phyloP scores from a whole-genome alignment of 108 stramenopile genomes.

The Hondaea fermentalgiana region DNA sequence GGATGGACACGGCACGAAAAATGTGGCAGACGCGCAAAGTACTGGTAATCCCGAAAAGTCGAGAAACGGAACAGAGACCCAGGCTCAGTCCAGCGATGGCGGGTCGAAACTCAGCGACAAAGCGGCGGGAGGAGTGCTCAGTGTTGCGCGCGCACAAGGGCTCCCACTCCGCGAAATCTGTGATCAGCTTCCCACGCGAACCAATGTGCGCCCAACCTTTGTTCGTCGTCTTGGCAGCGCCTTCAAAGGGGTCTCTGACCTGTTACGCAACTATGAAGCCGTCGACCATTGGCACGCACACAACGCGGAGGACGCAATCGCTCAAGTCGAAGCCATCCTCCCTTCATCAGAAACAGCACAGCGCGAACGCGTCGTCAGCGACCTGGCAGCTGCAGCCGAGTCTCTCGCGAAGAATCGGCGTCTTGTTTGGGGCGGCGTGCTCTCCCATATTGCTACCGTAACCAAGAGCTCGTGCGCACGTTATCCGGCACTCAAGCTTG shows the following conservation, averaged over 20 bases:
- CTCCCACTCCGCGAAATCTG: not conserved
- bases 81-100: not conserved
- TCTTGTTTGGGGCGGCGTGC: not conserved
- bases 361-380: not conserved
- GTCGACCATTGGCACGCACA: not conserved
- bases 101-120: too few relatives aligned
- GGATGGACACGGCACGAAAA: too few relatives aligned
- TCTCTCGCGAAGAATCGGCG: not conserved
- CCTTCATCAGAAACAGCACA: not conserved
- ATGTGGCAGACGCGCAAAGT: too few relatives aligned
- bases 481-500: not conserved
- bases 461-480: not conserved
- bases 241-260: not conserved
- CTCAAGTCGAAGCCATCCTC: not conserved
- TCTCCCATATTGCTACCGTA: not conserved
- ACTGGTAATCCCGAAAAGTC: too few relatives aligned
- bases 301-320: not conserved
- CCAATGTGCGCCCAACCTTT: not conserved
- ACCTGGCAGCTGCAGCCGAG: not conserved
- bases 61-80: too few relatives aligned
- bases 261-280: not conserved
- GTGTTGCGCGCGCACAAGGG: not conserved
- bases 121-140: not conserved
- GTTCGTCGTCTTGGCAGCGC: not conserved
- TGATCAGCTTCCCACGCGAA: not conserved